Percentiles rank a stretch among this genome's conserved stretches.
These are phyloP conservation scores for Aspergillus pseudoglaucus DNA, from an alignment of 2,329 filamentous ascomycete genomes.

Conservation along the genomic window DNA sequence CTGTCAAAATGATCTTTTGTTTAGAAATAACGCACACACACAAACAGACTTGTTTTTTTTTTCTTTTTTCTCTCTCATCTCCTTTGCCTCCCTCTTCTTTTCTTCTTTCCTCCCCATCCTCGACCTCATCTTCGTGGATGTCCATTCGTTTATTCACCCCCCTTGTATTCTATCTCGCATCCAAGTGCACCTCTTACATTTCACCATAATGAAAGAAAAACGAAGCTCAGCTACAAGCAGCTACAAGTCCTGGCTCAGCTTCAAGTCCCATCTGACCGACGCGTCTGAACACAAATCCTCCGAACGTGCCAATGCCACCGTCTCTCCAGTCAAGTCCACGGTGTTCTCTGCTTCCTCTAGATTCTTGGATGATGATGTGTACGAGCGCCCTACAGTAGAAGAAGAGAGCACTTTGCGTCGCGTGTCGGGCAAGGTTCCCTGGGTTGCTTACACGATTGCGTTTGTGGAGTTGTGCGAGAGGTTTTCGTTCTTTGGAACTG, in stretches of 20 bases:
- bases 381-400: slow-evolving; percentile 24
- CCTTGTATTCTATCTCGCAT: background rate
- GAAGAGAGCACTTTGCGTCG: slow-evolving; percentile 32
- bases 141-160: background rate
- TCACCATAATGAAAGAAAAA: background rate
- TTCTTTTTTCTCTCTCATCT: background rate
- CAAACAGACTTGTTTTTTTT: background rate
- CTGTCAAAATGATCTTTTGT: background rate
- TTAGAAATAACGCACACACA: background rate
- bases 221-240: background rate
- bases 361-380: slow-evolving; percentile 1
- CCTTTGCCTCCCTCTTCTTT: background rate
- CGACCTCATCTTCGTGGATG: background rate
- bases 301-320: background rate
- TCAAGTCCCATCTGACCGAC: background rate
- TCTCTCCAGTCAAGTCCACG: background rate
- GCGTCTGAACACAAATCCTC: background rate
- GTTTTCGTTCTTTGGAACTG: slow-evolving; percentile 70
- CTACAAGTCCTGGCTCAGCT: background rate
- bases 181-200: background rate
- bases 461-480: slow-evolving; percentile 71
- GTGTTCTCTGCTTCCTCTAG: background rate
- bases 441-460: slow-evolving; percentile 62
- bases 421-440: slow-evolving; percentile 47
- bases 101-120: background rate